Conservation (phyloP, 768 basidiomycete species). For the Boletus patriciae region DNA sequence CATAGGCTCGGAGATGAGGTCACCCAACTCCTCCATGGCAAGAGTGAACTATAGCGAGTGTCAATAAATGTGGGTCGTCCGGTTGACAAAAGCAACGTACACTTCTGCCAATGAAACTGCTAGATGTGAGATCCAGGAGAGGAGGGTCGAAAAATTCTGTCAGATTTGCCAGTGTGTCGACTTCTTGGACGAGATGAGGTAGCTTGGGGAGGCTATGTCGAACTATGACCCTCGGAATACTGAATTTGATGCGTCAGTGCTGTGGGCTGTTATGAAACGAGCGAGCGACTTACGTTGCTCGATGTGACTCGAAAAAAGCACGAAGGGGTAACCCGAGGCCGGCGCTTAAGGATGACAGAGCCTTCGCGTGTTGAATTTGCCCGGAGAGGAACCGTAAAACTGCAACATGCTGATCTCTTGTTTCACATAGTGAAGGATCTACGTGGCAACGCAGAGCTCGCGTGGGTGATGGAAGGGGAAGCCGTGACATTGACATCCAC, state of each 20-base stretch:
- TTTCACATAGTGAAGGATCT: constrained; percentile 6
- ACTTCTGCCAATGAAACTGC: constrained; percentile 32
- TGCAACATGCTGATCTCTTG: constrained; percentile 18
- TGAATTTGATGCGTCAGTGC: background rate
- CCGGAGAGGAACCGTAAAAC: constrained; percentile 29
- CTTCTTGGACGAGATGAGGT: background rate
- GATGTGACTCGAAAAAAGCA: constrained; percentile 23
- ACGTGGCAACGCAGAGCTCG: constrained; percentile 5
- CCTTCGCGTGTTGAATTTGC: constrained; percentile 31
- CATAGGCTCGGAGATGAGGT: constrained; percentile 11
- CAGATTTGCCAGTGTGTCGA: constrained; percentile 19
- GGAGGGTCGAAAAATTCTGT: constrained; percentile 18
- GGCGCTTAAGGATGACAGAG: constrained; percentile 22
- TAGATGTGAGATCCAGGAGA: constrained; percentile 26
- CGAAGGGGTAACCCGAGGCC: constrained; percentile 22
- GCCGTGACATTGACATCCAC: background rate
- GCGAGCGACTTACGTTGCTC: constrained; percentile 15
- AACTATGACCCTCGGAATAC: constrained; percentile 9
- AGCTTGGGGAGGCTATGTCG: background rate
- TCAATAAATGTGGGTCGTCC: background rate
- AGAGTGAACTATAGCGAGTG: constrained; percentile 23
- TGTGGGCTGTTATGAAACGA: background rate
- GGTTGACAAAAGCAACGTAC: constrained; percentile 13
- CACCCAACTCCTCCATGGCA: constrained; percentile 31
- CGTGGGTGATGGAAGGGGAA: constrained; percentile 13